Evolutionary conservation across 2,329 filamentous ascomycete genomes (phyloP).

Genomic region (Cladosporium phlei): DNA sequence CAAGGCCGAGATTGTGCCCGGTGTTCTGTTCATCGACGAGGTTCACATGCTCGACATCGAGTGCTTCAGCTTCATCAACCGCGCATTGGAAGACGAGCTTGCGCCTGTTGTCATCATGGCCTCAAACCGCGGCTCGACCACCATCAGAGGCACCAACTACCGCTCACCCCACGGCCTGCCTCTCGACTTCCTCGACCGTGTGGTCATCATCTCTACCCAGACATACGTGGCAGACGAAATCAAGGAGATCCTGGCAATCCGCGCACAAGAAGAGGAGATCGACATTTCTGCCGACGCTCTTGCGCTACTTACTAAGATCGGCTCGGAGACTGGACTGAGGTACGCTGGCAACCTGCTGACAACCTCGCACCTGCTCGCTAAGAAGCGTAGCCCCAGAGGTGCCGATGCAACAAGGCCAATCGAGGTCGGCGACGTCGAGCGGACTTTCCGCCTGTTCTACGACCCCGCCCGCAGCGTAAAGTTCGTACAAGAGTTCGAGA

Average conservation of each 20-base stretch:
- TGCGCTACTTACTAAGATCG: conserved; percentile 91
- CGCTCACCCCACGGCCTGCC: conserved; percentile 89
- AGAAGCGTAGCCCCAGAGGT: conserved; percentile 66
- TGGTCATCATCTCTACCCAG: conserved; percentile 93
- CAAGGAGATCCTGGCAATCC: conserved; percentile 84
- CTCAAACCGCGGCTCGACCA: conserved; percentile 86
- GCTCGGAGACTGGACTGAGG: conserved; percentile 81
- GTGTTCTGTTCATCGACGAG: conserved; percentile 96
- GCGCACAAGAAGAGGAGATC: conserved; percentile 92
- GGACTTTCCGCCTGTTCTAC: conserved; percentile 91
- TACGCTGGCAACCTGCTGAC: conserved; percentile 99
- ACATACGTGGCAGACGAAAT: conserved; percentile 79
- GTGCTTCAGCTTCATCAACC: conserved; percentile 98
- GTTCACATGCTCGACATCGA: conserved; percentile 99
- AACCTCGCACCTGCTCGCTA: conserved; percentile 79
- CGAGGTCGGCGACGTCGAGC: conserved; percentile 79
- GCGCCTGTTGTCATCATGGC: conserved; percentile 99
- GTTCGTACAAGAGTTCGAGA: conserved; percentile 86
- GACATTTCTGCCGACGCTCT: conserved; percentile 86
- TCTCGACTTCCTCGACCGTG: conserved; percentile 90
- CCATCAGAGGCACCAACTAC: conserved; percentile 91
- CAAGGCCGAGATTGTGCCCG: conserved; percentile 95
- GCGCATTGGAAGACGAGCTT: conserved; percentile 88
- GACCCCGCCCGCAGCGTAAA: conserved; percentile 82
- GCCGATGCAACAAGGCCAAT: conserved; percentile 58